phyloP scores from a whole-genome alignment of 148 eudicot species.

The Vaccinium myrtillus region DNA sequence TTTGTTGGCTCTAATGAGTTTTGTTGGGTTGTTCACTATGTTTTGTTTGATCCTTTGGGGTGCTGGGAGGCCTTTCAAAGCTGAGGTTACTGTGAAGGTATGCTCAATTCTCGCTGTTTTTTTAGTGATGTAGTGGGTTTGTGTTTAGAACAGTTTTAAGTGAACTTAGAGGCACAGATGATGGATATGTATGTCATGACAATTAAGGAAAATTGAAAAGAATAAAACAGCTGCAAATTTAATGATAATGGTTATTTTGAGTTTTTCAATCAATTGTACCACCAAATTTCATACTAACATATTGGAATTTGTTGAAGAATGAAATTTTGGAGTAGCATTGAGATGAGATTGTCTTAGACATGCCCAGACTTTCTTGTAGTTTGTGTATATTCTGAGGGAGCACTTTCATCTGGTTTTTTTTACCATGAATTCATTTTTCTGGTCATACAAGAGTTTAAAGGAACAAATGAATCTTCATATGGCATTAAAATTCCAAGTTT shows the following conservation, averaged over 20 bases:
- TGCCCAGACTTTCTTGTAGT: no score
- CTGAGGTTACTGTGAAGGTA: constrained; percentile 78
- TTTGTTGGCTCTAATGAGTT: constrained; percentile 49
- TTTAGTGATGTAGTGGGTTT: background rate
- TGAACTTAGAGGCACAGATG: background rate
- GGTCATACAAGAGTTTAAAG: no score
- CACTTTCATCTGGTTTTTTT: no score
- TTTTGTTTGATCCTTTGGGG: constrained; percentile 96
- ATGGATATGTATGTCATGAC: background rate
- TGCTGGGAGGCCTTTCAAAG: constrained; percentile 70
- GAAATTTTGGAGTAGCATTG: no score
- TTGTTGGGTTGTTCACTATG: constrained; percentile 60
- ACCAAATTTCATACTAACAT: background rate
- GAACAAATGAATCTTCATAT: no score
- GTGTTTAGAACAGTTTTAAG: background rate
- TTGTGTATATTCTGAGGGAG: no score
- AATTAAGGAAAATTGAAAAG: background rate
- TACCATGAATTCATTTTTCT: no score
- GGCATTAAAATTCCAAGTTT: no score
- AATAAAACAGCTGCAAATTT: no score
- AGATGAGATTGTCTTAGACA: no score
- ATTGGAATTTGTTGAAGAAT: no score
- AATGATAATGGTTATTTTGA: background rate
- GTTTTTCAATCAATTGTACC: background rate
- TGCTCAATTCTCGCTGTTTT: background rate